Conservation (phyloP, 208 protist genomes). For the Leishmania martiniquensis region DNA sequence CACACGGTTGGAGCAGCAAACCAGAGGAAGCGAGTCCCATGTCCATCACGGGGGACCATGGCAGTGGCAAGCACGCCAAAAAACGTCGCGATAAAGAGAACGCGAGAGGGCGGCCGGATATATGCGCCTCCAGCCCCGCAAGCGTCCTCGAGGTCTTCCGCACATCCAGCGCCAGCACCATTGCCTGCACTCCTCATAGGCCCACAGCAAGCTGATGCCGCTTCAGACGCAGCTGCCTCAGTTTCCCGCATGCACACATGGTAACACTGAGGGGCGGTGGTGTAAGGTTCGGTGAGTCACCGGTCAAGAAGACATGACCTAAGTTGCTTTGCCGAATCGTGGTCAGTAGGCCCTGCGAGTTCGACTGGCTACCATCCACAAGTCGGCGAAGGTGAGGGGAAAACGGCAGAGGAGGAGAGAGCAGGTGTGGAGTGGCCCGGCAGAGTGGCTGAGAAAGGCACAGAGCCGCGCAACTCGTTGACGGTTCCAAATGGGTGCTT, state of each 20-base stretch:
- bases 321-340: too few relatives aligned
- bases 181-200: background rate
- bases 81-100: background rate
- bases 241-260: background rate
- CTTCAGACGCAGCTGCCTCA: background rate
- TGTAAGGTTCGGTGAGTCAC: too few relatives aligned
- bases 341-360: too few relatives aligned
- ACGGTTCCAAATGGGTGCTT: too few relatives aligned
- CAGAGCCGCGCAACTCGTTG: background rate
- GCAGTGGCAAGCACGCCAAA: too few relatives aligned
- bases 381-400: background rate
- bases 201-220: background rate
- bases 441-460: background rate
- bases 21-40: too few relatives aligned
- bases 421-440: background rate
- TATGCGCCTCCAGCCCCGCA: background rate
- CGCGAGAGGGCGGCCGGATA: constrained; percentile 21
- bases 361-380: too few relatives aligned
- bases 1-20: too few relatives aligned
- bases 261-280: background rate
- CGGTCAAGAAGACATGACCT: too few relatives aligned
- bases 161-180: background rate
- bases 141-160: background rate
- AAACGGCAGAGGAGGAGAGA: background rate
- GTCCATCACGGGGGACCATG: too few relatives aligned